Base-by-base conservation (phyloP, 306 rosid genomes). In the Geum urbanum region DNA sequence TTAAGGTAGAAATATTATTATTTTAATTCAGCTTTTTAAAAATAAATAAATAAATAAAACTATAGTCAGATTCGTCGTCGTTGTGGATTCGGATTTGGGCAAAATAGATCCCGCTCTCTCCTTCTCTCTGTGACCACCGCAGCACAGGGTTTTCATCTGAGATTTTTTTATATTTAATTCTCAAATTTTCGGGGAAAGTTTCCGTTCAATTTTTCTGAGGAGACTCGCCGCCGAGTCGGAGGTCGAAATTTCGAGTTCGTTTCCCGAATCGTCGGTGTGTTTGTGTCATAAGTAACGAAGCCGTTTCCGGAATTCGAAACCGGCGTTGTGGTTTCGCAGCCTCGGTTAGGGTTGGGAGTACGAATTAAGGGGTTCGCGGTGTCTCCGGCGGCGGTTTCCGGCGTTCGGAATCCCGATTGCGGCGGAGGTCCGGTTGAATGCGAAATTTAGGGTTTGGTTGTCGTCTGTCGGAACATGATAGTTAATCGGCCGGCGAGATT, bases 401-500 rank as follows among this genome's bases (percentile, higher is more conserved):
- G 50, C 2, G 51, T 72, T 22, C 19, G 8, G 24, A 72, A 59
- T 27, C 18, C 68, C 65, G 65, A 63, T 72, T 77, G 24, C 48
- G 49, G 11, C 9, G 9, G 75, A 77, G 18, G 74, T 75, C 39
- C 67, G 44, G 44, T 50, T 41, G 79, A 46, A 74, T 63, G 71
- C 70, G 86, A 72, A 84, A 79, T 87, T 32, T 87, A 89, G 96
- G 92, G 87, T 89, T 86, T 84, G 32, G 32, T 11, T 45, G 60
- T 60, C 22, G 49, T 51, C 18, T 64, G 68, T 83, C 32, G 40
- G 74, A 80, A 51, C 67, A 94, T 94, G 97, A 83, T 87, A 69
- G 74, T 83, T 71, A 88, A 94, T 68, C 86, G 88, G 45, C 84
- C 87, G 43, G 54, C 73, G 91, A 91, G 85, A 84, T 58, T 76